Percentiles rank a stretch among this genome's conserved stretches.
Conservation (phyloP, 257 asterid species). For the Penstemon newberryi region DNA sequence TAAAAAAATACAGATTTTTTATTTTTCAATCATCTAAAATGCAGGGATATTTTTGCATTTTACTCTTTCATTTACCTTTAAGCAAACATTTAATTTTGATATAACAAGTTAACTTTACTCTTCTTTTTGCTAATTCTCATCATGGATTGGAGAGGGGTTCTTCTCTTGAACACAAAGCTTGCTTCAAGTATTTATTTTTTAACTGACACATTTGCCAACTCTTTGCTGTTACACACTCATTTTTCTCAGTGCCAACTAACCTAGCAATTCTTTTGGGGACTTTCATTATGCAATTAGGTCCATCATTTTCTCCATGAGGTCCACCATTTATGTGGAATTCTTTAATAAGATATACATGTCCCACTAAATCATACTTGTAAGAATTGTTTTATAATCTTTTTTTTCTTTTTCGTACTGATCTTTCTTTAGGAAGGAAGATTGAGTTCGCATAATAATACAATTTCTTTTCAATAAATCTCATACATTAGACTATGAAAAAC, state of each 20-base stretch:
- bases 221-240: slow-evolving; percentile 90
- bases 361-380: slow-evolving; percentile 31
- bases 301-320: slow-evolving; percentile 31
- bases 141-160: slow-evolving; percentile 62
- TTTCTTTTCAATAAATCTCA: too few species aligned
- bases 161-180: slow-evolving; percentile 83
- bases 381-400: background rate
- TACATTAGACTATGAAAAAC: too few species aligned
- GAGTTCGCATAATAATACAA: too few species aligned
- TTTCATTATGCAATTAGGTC: slow-evolving; percentile 38
- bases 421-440: too few species aligned
- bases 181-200: slow-evolving; percentile 31
- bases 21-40: too few species aligned
- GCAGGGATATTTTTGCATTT: background rate
- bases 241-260: slow-evolving; percentile 64
- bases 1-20: too few species aligned
- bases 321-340: slow-evolving; percentile 12
- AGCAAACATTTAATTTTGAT: slow-evolving; percentile 4
- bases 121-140: slow-evolving; percentile 26
- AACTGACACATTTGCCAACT: slow-evolving; percentile 93
- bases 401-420: too few species aligned
- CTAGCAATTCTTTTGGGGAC: slow-evolving; percentile 47
- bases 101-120: slow-evolving; percentile 23
- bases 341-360: slow-evolving; percentile 13
- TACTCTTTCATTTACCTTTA: slow-evolving; percentile 13